Percentiles rank a stretch among this genome's conserved stretches.
Evolutionary conservation across 371 early-diverging fungal genomes (phyloP).

Genomic region (Mortierella sp.): DNA sequence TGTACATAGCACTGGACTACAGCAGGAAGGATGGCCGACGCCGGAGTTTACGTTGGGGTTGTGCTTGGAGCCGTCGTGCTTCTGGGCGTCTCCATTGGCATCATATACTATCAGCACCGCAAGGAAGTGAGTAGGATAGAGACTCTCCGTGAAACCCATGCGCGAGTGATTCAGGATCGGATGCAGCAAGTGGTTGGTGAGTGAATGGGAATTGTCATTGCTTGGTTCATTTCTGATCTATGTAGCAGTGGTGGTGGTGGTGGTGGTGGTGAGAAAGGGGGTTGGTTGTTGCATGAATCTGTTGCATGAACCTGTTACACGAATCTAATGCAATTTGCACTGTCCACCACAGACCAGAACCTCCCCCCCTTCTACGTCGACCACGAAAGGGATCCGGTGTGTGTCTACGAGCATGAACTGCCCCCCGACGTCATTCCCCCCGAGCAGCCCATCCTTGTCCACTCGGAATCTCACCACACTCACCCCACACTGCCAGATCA

Average conservation of each 20-base stretch:
- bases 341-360: constrained; percentile 14
- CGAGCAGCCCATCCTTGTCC: constrained; percentile 44
- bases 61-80: constrained; percentile 15
- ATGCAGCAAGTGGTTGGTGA: constrained; percentile 35
- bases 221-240: background rate
- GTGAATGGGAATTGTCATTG: background rate
- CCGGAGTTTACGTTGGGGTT: constrained; percentile 16
- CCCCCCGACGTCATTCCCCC: constrained; percentile 24
- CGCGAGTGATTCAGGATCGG: constrained; percentile 14
- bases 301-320: no score
- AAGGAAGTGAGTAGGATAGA: constrained; percentile 18
- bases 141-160: no score
- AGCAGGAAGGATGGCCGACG: constrained; percentile 8
- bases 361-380: constrained; percentile 35
- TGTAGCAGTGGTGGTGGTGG: no score
- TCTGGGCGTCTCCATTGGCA: constrained; percentile 11
- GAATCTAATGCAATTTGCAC: background rate
- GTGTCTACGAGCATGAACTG: constrained; percentile 47
- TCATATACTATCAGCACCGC: constrained; percentile 23
- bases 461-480: constrained; percentile 17
- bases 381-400: constrained; percentile 44
- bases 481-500: constrained; percentile 22
- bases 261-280: no score
- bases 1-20: no score
- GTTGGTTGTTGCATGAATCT: no score